Evolutionary conservation across 2,329 filamentous ascomycete genomes (phyloP).

Genomic region (Pseudonectria foliicola): DNA sequence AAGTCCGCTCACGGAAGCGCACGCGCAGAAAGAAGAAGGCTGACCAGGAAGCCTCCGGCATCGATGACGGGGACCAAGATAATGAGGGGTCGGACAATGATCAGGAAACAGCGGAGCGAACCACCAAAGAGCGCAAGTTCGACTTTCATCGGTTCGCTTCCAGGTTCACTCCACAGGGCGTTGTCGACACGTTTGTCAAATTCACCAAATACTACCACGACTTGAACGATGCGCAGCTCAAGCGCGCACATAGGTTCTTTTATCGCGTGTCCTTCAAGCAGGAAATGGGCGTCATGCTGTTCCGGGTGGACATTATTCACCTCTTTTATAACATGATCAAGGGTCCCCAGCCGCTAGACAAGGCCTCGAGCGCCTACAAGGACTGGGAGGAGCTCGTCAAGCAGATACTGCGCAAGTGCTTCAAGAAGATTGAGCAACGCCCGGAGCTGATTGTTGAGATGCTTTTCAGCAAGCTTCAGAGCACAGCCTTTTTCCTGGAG

Average conservation of each 20-base stretch:
- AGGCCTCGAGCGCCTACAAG: slow-evolving; percentile 58
- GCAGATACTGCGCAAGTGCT: slow-evolving; percentile 74
- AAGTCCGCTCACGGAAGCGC: slow-evolving; percentile 75
- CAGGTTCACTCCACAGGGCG: slow-evolving; percentile 76
- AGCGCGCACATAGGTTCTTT: slow-evolving; percentile 88
- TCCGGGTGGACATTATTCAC: slow-evolving; percentile 82
- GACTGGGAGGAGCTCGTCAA: slow-evolving; percentile 89
- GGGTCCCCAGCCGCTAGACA: slow-evolving; percentile 70
- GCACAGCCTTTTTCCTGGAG: slow-evolving; percentile 80
- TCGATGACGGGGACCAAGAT: slow-evolving; percentile 47
- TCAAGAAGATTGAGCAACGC: slow-evolving; percentile 77
- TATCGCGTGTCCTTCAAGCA: slow-evolving; percentile 94
- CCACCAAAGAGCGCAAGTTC: slow-evolving; percentile 80
- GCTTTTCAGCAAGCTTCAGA: slow-evolving; percentile 85
- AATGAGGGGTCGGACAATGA: slow-evolving; percentile 69
- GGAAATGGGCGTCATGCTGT: slow-evolving; percentile 81
- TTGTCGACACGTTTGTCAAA: slow-evolving; percentile 80
- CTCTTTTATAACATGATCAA: slow-evolving; percentile 89
- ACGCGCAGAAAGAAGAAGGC: slow-evolving; percentile 67
- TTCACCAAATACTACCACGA: slow-evolving; percentile 78
- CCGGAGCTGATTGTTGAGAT: slow-evolving; percentile 85
- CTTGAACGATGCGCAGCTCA: slow-evolving; percentile 70
- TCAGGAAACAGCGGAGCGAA: slow-evolving; percentile 59
- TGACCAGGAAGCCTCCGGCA: slow-evolving; percentile 31
- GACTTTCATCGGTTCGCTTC: slow-evolving; percentile 80